Conservation (phyloP, 345 rosid genomes). For the thale cress (Arabidopsis thaliana) region TAIR10.1 NC_003076.8:21136001-21136500, state of each 20-base stretch:
- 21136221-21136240: not conserved
- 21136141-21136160: not conserved
- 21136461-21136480: not conserved
- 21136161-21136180: not conserved
- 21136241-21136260: too few relatives aligned
- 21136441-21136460: not conserved
- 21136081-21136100: conserved; percentile 33
- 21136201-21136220: too few relatives aligned
- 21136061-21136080: conserved; percentile 4
- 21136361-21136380: not conserved
- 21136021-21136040: conserved; percentile 14
- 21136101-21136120: conserved; percentile 27
- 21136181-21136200: not conserved
- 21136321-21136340: not conserved
- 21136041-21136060: conserved; percentile 34
- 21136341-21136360: not conserved
- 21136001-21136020: not conserved
- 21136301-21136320: not conserved
- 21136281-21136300: too few relatives aligned
- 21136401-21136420: not conserved
- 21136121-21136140: not conserved
- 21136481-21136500: not conserved
- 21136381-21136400: not conserved
- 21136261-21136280: too few relatives aligned
- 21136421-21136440: conserved; percentile 1